Base-by-base conservation (phyloP, 1,139 yeast genomes). In the Taphrina flavorubra region DNA sequence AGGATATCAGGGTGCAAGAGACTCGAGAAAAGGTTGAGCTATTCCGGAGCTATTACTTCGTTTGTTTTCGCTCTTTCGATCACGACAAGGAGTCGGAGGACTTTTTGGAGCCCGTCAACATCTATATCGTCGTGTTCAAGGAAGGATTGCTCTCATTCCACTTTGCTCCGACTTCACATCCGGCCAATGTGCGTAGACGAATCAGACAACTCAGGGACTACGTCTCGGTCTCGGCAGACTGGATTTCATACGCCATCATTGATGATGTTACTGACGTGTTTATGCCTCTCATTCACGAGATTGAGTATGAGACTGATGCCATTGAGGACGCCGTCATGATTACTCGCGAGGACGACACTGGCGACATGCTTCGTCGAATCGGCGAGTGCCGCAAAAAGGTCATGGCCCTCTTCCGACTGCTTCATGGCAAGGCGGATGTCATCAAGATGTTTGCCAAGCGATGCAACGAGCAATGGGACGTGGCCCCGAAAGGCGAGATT, bases 371-470 rank as follows among this genome's bases (percentile, higher is more conserved):
- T 74, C 85, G 86, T 72, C 83, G 89, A 72, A 90, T 92, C 73
- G 97, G 97, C 69, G 95, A 90, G 75, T 86, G 96, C 14, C 85
- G 98, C 77, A 83, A 94, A 71, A 90, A 88, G 76, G 96, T 92
- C 51, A 92, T 92, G 97, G 89, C 96, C 0, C 81, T 92, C 76
- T 87, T 94, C 90, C 84, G 99, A 75, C 81, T 94, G 71, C 82
- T 94, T 67, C 87, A 96, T 37, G 97, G 97, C 71, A 94, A 94
- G 78, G 98, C 99, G 0, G 99, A 95, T 78, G 99, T 94, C 70
- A 91, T 94, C 75, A 90, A 90, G 76, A 94, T 92, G 96, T 92
- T 94, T 82, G 96, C 97, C 51, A 94, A 94, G 77, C 84, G 99
- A 76, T 92, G 97, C 78, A 95, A 89, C 74, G 98, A 94, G 82